Base-by-base conservation (phyloP, 1,284 basidiomycete genomes). In the Cryptococcus sp. region DNA sequence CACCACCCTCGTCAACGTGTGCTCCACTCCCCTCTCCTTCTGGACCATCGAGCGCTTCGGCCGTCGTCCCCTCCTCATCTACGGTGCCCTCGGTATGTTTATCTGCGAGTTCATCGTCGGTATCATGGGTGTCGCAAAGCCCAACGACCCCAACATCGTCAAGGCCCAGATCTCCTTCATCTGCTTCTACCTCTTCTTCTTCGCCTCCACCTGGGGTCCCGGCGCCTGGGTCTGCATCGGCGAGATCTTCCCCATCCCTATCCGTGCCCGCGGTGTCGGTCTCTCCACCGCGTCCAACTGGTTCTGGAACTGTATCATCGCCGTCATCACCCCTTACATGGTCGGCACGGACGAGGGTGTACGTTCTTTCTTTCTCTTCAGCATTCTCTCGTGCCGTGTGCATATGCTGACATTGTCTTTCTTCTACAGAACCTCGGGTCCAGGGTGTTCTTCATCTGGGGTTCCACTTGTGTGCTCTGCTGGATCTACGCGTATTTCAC, bases 391-490 rank as follows among this genome's bases (percentile, higher is more conserved):
- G 12, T 20, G 28, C 12, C 13, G 6, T 11, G 16, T n/a, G 8
- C 28, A 21, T 15, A 9, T 21, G 40, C 46, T 50, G 28, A 50
- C 20, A 18, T 12, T 24, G 21, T 9, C 16, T 35, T 9, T 12
- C 33, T 16, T 9, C 33, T 23, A 18, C 43, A 54, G 53, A 83
- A 84, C 67, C 84, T 91, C 51, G 80, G 83, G 46, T 81, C 83
- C 52, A 90, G 89, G 77, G 89, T 94, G 68, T 93, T 92, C 85
- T 94, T 91, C 81, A 81, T 94, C 75, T 92, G 91, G 89, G 88
- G 88, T 56, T 80, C 84, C 53, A 85, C 84, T n/a, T 88, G 87
- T 73, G 70, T 80, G 56, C 81, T 82, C 70, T 86, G 84, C 74
- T 75, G 85, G 72, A 57, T 89, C 67, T 91, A 89, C 80, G 83